Conservation (phyloP, 2,329 filamentous ascomycete genomes). For the Pleoardoris graminearum region DNA sequence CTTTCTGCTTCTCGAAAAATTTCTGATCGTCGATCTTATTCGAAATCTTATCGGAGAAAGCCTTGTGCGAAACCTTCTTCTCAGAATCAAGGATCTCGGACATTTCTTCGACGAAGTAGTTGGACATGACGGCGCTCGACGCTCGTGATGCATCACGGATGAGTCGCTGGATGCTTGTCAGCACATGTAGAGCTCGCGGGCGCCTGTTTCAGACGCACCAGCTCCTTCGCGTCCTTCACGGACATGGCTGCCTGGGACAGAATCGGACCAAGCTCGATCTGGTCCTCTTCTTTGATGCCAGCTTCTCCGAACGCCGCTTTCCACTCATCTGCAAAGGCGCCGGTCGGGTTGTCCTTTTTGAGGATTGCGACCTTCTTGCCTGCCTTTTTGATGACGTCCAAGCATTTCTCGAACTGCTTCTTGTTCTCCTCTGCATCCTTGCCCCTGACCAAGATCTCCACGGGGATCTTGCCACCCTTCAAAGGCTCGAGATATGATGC, state of each 20-base stretch:
- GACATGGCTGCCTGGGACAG: conserved; percentile 84
- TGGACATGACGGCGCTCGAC: conserved; percentile 90
- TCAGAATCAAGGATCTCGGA: conserved; percentile 93
- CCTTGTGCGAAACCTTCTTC: conserved; percentile 92
- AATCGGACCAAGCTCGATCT: conserved; percentile 81
- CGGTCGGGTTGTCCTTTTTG: conserved; percentile 79
- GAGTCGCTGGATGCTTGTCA: conserved; percentile 61
- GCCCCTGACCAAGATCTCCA: conserved; percentile 88
- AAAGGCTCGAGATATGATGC: conserved; percentile 91
- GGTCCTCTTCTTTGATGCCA: conserved; percentile 81
- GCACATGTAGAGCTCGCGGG: not conserved
- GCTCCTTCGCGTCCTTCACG: conserved; percentile 91
- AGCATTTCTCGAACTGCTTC: conserved; percentile 82
- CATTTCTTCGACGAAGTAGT: conserved; percentile 98
- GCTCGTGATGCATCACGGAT: conserved; percentile 95
- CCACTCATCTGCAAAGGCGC: conserved; percentile 96
- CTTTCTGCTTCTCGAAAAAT: conserved; percentile 86
- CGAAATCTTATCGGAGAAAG: conserved; percentile 83
- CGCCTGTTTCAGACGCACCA: conserved; percentile 54
- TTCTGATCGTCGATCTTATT: conserved; percentile 90
- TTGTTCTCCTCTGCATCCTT: conserved; percentile 92
- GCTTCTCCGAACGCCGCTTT: conserved; percentile 74
- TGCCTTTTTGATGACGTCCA: conserved; percentile 82
- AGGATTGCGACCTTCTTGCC: conserved; percentile 91
- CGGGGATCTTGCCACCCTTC: conserved; percentile 87